phyloP scores from a whole-genome alignment of 305 asterid genomes.

The Fraxinus platypoda region DNA sequence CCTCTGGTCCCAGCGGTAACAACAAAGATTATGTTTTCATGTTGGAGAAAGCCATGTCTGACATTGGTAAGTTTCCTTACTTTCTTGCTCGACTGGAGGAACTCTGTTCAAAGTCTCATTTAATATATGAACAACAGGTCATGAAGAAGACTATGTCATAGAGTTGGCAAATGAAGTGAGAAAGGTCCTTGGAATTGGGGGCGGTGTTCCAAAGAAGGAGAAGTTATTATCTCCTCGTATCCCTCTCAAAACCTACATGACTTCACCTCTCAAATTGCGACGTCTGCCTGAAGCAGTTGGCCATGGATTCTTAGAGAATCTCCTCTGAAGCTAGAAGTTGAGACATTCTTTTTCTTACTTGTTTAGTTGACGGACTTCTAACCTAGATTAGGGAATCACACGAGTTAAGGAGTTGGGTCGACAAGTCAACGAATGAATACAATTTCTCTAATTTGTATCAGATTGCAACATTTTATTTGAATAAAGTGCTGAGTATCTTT shows the following conservation, averaged over 20 bases:
- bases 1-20: conserved; percentile 85
- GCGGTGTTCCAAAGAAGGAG: conserved; percentile 39
- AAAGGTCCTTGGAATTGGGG: conserved; percentile 48
- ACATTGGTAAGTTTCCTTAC: conserved; percentile 48
- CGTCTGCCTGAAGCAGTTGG: conserved; percentile 59
- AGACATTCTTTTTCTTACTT: background rate
- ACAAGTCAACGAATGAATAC: background rate
- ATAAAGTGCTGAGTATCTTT: background rate
- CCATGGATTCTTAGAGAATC: conserved; percentile 45
- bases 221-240: conserved; percentile 33
- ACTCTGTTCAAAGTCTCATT: background rate
- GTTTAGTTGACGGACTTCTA: background rate
- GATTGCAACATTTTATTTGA: background rate
- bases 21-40: conserved; percentile 75
- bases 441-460: background rate
- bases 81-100: conserved; percentile 1
- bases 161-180: conserved; percentile 92
- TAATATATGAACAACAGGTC: conserved; percentile 40
- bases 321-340: conserved; percentile 19
- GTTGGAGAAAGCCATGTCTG: conserved; percentile 61
- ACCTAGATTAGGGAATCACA: conserved; percentile 6
- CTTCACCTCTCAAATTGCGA: conserved; percentile 40
- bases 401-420: background rate
- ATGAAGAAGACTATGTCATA: conserved; percentile 71
- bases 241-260: conserved; percentile 36